phyloP scores from a whole-genome alignment of 768 basidiomycete genomes.

The Auricularia sp. region DNA sequence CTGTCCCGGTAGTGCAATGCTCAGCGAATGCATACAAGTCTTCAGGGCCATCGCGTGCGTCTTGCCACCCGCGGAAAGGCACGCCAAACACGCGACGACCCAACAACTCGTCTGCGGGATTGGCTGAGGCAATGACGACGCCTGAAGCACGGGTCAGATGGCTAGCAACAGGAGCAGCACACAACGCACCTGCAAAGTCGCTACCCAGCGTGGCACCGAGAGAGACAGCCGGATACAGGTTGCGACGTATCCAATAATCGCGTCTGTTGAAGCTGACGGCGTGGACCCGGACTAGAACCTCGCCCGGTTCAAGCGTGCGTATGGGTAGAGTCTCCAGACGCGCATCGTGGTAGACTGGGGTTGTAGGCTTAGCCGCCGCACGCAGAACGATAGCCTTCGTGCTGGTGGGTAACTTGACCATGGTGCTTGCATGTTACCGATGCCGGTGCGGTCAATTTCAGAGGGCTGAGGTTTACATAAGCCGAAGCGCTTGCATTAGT shows the following conservation, averaged over 20 bases:
- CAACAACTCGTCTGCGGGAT: conserved; percentile 45
- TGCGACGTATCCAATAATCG: conserved; percentile 71
- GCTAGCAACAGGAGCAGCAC: not conserved
- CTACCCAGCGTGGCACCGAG: conserved; percentile 55
- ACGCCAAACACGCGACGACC: conserved; percentile 62
- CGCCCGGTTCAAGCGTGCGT: conserved; percentile 39
- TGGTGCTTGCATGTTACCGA: not conserved
- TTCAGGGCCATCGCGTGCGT: conserved; percentile 55
- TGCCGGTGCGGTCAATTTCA: too few relatives aligned
- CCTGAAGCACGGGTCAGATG: conserved; percentile 30
- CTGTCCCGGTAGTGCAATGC: not conserved
- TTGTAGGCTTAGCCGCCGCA: conserved; percentile 28
- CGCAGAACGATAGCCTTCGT: conserved; percentile 43
- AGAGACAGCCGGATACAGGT: conserved; percentile 54
- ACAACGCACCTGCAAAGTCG: conserved; percentile 56
- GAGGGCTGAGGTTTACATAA: too few relatives aligned
- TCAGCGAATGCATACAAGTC: conserved; percentile 32
- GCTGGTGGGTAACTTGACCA: conserved; percentile 27
- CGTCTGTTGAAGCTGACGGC: conserved; percentile 73
- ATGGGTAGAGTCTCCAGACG: conserved; percentile 41
- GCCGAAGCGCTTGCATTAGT: too few relatives aligned
- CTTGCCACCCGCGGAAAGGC: conserved; percentile 71
- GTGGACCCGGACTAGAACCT: conserved; percentile 57
- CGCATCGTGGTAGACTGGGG: conserved; percentile 48
- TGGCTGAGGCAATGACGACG: conserved; percentile 47